phyloP scores from a whole-genome alignment of 768 basidiomycete species.

The Lactifluus hygrophoroides region DNA sequence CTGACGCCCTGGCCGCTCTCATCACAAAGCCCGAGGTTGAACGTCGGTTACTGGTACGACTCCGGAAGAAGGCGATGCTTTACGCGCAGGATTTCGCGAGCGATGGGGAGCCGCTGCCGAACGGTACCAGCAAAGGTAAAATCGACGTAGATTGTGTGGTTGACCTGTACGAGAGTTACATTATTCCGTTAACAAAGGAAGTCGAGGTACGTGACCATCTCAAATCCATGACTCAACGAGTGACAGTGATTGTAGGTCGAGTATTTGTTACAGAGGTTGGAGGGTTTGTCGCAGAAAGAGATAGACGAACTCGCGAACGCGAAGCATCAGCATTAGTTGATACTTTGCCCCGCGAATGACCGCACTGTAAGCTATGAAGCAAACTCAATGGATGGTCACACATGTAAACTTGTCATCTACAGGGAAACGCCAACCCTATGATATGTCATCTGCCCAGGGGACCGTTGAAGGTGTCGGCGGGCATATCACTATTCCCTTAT shows the following conservation, averaged over 20 bases:
- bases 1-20: constrained; percentile 65
- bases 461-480: not conserved
- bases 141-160: constrained; percentile 93
- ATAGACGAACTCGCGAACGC: constrained; percentile 50
- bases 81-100: constrained; percentile 78
- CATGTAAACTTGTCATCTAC: too few species aligned
- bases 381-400: not conserved
- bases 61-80: constrained; percentile 73
- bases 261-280: constrained; percentile 84
- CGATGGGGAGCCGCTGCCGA: constrained; percentile 47
- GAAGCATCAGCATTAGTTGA: not conserved
- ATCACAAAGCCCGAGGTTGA: constrained; percentile 99
- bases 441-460: not conserved
- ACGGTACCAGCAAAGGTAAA: constrained; percentile 40
- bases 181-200: constrained; percentile 96
- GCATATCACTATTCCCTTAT: not conserved
- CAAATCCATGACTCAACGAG: not conserved
- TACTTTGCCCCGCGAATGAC: not conserved
- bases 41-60: constrained; percentile 65
- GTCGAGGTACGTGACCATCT: constrained; percentile 65
- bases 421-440: not conserved
- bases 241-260: constrained; percentile 58
- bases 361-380: not conserved
- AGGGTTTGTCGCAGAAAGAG: constrained; percentile 75
- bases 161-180: constrained; percentile 86